phyloP scores from a whole-genome alignment of 2,329 filamentous ascomycete genomes.

The Fusarium penzigii region DNA sequence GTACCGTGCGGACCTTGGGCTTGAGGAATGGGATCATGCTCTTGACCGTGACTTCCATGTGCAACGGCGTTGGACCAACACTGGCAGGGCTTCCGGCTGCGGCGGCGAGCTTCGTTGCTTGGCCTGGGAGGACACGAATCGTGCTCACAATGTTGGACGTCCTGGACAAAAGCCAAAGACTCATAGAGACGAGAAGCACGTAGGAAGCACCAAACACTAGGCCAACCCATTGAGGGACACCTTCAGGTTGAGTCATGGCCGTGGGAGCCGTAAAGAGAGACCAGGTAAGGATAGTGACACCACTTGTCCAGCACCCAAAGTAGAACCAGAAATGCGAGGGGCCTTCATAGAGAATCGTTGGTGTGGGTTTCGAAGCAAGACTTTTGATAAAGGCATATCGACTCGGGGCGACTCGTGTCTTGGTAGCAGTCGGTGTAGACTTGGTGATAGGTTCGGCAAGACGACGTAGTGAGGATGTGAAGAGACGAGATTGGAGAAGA shows the following conservation, averaged over 20 bases:
- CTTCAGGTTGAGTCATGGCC: conserved; percentile 43
- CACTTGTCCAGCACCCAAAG: conserved; percentile 58
- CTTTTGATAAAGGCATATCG: conserved; percentile 52
- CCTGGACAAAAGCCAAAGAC: conserved; percentile 59
- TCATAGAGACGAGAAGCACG: conserved; percentile 60
- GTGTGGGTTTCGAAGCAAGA: conserved; percentile 55
- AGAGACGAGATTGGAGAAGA: conserved; percentile 29
- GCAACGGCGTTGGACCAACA: conserved; percentile 33
- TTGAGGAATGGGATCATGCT: conserved; percentile 51
- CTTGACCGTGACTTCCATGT: conserved; percentile 55
- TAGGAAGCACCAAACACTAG: conserved; percentile 59
- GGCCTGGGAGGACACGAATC: conserved; percentile 55
- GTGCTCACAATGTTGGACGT: conserved; percentile 58
- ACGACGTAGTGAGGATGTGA: conserved; percentile 31
- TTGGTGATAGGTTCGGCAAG: conserved; percentile 20
- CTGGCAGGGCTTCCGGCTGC: conserved; percentile 12
- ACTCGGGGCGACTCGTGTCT: conserved; percentile 21
- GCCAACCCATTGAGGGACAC: conserved; percentile 57
- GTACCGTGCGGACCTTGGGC: conserved; percentile 43
- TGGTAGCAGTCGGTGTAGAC: conserved; percentile 10
- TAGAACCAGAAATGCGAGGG: conserved; percentile 66
- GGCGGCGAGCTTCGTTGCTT: conserved; percentile 18
- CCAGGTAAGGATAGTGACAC: conserved; percentile 42
- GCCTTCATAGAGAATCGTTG: conserved; percentile 64
- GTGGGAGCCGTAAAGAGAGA: conserved; percentile 36